Percentiles rank a stretch among this genome's conserved stretches.
Evolutionary conservation across 495 filamentous ascomycete genomes (phyloP).

Genomic region (Aspergillus sparsus): DNA sequence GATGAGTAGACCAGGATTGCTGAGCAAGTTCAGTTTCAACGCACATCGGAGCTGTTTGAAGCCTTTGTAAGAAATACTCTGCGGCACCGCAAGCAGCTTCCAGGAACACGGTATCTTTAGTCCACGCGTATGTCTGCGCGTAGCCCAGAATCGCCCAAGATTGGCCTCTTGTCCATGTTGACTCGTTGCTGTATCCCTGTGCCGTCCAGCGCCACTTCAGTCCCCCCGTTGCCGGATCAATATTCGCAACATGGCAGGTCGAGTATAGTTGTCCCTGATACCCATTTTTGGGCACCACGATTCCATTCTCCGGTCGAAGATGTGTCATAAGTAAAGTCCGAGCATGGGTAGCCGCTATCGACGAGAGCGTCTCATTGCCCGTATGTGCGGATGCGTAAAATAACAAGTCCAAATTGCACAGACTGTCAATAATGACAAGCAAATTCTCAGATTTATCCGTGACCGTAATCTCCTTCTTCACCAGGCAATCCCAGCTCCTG

Average conservation of each 20-base stretch:
- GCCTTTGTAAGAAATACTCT: constrained; percentile 41
- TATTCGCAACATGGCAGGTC: constrained; percentile 45
- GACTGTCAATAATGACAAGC: constrained; percentile 49
- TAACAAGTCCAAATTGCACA: constrained; percentile 44
- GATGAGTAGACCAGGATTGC: no score
- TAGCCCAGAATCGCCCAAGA: constrained; percentile 49
- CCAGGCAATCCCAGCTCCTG: constrained; percentile 41
- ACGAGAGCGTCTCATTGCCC: constrained; percentile 23
- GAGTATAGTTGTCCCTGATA: constrained; percentile 22
- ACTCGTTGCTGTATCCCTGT: constrained; percentile 41
- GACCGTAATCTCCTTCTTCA: constrained; percentile 24
- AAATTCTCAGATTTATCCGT: constrained; percentile 34
- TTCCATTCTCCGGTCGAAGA: constrained; percentile 28
- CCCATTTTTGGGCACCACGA: constrained; percentile 4
- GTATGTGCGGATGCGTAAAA: constrained; percentile 43
- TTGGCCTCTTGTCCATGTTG: constrained; percentile 46
- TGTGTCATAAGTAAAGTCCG: constrained; percentile 33
- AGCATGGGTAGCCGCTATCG: constrained; percentile 41
- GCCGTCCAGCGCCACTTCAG: constrained; percentile 38
- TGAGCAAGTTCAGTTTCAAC: constrained; percentile 18
- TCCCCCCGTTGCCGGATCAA: constrained; percentile 38
- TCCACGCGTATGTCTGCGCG: constrained; percentile 46
- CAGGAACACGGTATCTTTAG: constrained; percentile 38
- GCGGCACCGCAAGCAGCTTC: constrained; percentile 35
- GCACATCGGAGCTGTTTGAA: constrained; percentile 21